phyloP scores from a whole-genome alignment of 768 basidiomycete species.

The Russula griseocarnosa region DNA sequence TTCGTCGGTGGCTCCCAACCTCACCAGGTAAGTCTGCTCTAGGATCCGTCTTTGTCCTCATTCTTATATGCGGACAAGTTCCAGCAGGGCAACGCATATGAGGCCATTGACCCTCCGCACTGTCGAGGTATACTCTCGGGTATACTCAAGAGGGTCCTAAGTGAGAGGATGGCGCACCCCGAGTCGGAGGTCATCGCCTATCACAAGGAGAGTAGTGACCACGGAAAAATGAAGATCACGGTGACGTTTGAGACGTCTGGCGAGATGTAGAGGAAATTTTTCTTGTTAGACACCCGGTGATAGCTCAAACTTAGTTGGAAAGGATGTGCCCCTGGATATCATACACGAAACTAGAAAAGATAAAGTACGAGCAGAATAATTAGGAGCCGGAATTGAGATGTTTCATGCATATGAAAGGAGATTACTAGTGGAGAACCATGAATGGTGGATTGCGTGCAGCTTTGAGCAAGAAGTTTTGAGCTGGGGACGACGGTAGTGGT shows the following conservation, averaged over 20 bases:
- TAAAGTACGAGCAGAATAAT: neutral
- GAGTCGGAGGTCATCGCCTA: neutral
- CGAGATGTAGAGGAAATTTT: neutral
- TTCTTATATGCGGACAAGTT: neutral
- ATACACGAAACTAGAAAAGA: neutral
- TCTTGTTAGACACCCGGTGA: neutral
- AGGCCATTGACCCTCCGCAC: neutral
- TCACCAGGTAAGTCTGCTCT: neutral
- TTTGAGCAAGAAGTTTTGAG: neutral
- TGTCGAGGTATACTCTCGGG: neutral
- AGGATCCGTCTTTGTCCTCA: neutral
- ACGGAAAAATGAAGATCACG: neutral
- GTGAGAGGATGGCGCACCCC: neutral
- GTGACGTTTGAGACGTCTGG: constrained; percentile 1
- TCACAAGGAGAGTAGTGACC: neutral
- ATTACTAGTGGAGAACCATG: neutral
- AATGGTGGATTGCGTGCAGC: neutral
- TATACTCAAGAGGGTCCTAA: neutral
- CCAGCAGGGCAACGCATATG: neutral
- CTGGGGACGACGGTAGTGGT: neutral
- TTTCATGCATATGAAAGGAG: neutral
- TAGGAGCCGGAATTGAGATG: neutral
- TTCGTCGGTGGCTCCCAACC: neutral
- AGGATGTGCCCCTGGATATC: too few species aligned
- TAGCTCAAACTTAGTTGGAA: neutral